These are phyloP conservation scores for Mycena crocata DNA, from an alignment of 768 basidiomycete species.

Conservation along the genomic window DNA sequence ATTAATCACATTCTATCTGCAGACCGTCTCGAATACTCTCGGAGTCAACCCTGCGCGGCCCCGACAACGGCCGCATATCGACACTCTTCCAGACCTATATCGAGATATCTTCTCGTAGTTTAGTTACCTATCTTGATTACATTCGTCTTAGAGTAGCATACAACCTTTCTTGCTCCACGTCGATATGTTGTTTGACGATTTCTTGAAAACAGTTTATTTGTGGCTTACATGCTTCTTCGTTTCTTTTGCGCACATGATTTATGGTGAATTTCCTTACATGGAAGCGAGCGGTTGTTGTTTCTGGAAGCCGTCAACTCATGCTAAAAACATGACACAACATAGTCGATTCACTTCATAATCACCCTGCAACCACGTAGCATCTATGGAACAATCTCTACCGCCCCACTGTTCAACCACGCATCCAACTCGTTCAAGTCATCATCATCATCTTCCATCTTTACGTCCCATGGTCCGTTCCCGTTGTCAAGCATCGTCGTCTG, in stretches of 20 bases:
- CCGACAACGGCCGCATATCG: conserved; percentile 2
- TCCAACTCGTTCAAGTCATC: conserved; percentile 76
- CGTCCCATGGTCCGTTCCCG: neutral
- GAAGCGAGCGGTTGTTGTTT: conserved; percentile 8
- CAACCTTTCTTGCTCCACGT: too few species aligned
- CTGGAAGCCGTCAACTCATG: neutral
- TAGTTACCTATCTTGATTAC: too few species aligned
- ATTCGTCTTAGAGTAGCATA: too few species aligned
- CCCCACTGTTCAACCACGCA: conserved; percentile 74
- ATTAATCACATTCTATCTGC: conserved; percentile 23
- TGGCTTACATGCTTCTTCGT: neutral
- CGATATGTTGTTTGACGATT: too few species aligned
- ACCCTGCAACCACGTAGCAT: too few species aligned
- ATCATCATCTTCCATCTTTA: conserved; percentile 29
- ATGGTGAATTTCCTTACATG: conserved; percentile 4
- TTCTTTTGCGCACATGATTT: neutral
- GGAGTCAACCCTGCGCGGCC: conserved; percentile 15
- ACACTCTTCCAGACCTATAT: conserved; percentile 13
- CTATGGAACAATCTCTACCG: conserved; percentile 60
- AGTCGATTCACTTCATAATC: neutral
- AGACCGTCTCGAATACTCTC: conserved; percentile 19
- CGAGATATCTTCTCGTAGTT: neutral
- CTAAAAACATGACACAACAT: neutral
- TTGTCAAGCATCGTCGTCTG: neutral
- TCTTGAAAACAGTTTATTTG: too few species aligned